Conservation (phyloP, 495 filamentous ascomycete species). For the Saxispiralis lemnorum region DNA sequence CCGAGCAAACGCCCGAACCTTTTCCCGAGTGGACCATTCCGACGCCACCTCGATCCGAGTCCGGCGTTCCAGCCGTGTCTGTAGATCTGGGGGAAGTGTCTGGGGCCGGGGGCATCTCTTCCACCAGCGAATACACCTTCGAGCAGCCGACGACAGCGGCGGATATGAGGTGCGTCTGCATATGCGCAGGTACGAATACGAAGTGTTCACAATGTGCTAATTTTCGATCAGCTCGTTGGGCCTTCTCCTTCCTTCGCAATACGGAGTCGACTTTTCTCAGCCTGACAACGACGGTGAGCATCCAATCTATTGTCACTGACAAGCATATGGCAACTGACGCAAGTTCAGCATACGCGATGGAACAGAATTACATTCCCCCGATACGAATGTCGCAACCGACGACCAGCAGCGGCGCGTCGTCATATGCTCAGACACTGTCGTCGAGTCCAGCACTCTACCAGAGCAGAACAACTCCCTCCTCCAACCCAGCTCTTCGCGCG, state of each 20-base stretch:
- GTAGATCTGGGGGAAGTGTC: slow-evolving; percentile 7
- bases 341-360: slow-evolving; percentile 10
- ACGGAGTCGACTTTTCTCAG: slow-evolving; percentile 6
- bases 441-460: slow-evolving; percentile 12
- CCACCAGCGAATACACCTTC: slow-evolving; percentile 1
- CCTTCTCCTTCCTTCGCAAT: slow-evolving; percentile 14
- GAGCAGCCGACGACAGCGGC: slow-evolving; percentile 8
- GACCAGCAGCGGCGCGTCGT: background rate
- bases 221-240: slow-evolving; percentile 12
- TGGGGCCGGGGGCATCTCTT: slow-evolving; percentile 3
- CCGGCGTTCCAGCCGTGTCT: slow-evolving; percentile 6
- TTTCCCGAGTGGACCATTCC: slow-evolving; percentile 11
- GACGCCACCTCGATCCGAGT: slow-evolving; percentile 15
- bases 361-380: slow-evolving; percentile 12
- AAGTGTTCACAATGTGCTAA: background rate
- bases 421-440: slow-evolving; percentile 10
- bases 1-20: slow-evolving; percentile 4
- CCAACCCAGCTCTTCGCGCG: background rate
- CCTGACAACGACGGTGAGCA: slow-evolving; percentile 10
- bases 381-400: slow-evolving; percentile 10
- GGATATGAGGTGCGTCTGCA: slow-evolving; percentile 13
- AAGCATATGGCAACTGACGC: background rate
- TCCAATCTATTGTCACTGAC: background rate
- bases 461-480: background rate
- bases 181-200: background rate